Evolutionary conservation across 225 moss, liverwort and hornwort genomes (phyloP), one percentile per base, ranked within the genome.

Genomic region (Pleurozium schreberi): DNA sequence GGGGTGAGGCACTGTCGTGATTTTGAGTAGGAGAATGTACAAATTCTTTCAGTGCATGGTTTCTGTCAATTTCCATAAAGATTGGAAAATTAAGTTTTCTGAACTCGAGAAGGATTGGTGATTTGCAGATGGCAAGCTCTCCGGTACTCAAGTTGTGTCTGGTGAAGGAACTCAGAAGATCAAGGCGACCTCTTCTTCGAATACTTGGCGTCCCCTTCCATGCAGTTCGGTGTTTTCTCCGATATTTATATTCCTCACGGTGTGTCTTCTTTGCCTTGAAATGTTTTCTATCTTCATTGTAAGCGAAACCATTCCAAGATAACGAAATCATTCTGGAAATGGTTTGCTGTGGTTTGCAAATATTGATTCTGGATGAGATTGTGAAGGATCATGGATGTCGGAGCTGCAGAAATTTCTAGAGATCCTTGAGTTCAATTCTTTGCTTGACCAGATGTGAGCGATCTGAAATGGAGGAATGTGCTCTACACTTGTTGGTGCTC

Each of bases 191-290:
- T 63, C 84, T 68, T 43, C 90, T 95, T 71, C 49, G 84, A 31
- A 88, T 97, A 38, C 71, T 42, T 25, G 96, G 97, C 82, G 93
- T 96, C 40, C 93, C 94, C 59, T 93, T 92, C 71, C 90, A 88
- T 86, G 95, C 95, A n/a, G 93, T 92, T 65, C 92, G 86, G 82
- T 95, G 91, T 83, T 96, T 97, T 87, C 87, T 97, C 49, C 96
- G 97, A 22, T 95, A 91, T 66, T 75, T 97, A n/a, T 97, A 97
- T 89, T 95, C 96, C 73, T 95, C 95, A 85, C 91, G 93, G 95
- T 96, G 33, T 33, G 91, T 75, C 55, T 63, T 84, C 89, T 76
- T 90, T 52, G 40, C 27, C 73, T 82, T 87, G 66, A 60, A 79
- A 42, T 81, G 52, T 80, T 33, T 61, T 86, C 57, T 45, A 53